Base-by-base conservation (phyloP, 148 eudicot species). In the Camellia lanceoleosa region DNA sequence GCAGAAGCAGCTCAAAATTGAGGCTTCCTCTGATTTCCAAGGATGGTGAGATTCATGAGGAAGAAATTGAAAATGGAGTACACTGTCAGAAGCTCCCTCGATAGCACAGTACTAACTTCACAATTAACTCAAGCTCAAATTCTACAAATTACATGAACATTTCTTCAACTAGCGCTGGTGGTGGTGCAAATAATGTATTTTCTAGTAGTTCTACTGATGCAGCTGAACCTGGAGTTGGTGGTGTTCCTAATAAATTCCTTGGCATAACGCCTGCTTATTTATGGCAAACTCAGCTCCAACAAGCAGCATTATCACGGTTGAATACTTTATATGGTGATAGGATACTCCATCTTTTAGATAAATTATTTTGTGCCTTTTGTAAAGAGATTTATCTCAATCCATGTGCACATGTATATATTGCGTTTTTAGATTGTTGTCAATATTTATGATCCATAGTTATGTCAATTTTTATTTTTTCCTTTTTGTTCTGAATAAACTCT, bases 31-130 rank as follows among this genome's bases (percentile, higher is more conserved):
- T 90, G 75, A 91, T 95, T 47, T 90, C 97, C 42, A 89, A 95
- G 80, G 97, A 95, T 20, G 98, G 98, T 60, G 95, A 95, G 78
- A 87, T 95, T 77, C 95, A 93, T n/a, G 98, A 95, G 87, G 98
- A 95, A 79, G 98, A 95, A 66, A 91, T 95, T 81, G 98, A 92
- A 76, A 95, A 84, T 90, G 90, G 97, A 91, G 94, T 84, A 80
- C 84, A 55, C 81, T 91, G 91, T 92, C 98, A 4, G 98, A 91
- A 90, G 91, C 89, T 92, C 97, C 51, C 93, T 92, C 84, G 98
- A 95, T 84, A 95, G 98, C 81, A 88, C 92, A 4, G 88, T 83
- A 91, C 98, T 56, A 87, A 85, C 86, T 83, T 88, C 73, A 93
- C 96, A 9, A 81, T 93, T 52, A 86, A 80, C 79, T 91, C 94